A percentile compares a stretch with the other conserved stretches of the same genome.
Evolutionary conservation across 495 filamentous ascomycete genomes (phyloP).

Genomic region (Xylaria scruposa): DNA sequence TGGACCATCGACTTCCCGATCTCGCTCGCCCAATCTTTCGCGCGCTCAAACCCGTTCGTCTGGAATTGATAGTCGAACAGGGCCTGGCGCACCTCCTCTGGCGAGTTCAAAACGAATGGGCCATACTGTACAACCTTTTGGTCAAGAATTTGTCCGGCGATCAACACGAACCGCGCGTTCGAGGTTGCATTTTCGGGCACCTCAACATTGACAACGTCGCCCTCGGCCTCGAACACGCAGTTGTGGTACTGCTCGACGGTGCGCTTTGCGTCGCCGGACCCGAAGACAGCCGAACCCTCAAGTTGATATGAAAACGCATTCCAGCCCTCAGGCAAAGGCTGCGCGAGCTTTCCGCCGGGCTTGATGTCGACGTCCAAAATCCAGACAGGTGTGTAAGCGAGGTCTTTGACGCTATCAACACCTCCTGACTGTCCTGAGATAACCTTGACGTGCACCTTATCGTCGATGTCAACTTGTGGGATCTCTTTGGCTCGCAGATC

Average conservation of each 20-base stretch:
- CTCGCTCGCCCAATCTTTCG: slow-evolving; percentile 83
- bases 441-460: slow-evolving; percentile 81
- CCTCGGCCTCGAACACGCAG: slow-evolving; percentile 83
- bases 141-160: slow-evolving; percentile 86
- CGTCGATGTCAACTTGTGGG: slow-evolving; percentile 70
- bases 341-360: slow-evolving; percentile 76
- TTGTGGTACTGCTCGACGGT: slow-evolving; percentile 78
- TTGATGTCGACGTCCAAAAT: slow-evolving; percentile 83
- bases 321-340: slow-evolving; percentile 81
- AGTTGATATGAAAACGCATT: slow-evolving; percentile 90
- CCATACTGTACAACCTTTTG: slow-evolving; percentile 97
- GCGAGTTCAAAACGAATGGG: slow-evolving; percentile 84
- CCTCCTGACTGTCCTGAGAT: slow-evolving; percentile 85
- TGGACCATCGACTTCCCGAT: slow-evolving; percentile 77
- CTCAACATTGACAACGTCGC: slow-evolving; percentile 73
- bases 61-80: slow-evolving; percentile 85
- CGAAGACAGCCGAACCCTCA: slow-evolving; percentile 72
- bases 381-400: slow-evolving; percentile 97
- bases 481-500: slow-evolving; percentile 82
- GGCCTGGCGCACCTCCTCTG: slow-evolving; percentile 89
- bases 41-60: slow-evolving; percentile 90
- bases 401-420: slow-evolving; percentile 82
- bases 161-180: slow-evolving; percentile 73
- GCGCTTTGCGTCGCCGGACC: slow-evolving; percentile 61
- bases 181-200: slow-evolving; percentile 73